phyloP scores from a whole-genome alignment of 257 asterid genomes.

The Fraxinus americana region DNA sequence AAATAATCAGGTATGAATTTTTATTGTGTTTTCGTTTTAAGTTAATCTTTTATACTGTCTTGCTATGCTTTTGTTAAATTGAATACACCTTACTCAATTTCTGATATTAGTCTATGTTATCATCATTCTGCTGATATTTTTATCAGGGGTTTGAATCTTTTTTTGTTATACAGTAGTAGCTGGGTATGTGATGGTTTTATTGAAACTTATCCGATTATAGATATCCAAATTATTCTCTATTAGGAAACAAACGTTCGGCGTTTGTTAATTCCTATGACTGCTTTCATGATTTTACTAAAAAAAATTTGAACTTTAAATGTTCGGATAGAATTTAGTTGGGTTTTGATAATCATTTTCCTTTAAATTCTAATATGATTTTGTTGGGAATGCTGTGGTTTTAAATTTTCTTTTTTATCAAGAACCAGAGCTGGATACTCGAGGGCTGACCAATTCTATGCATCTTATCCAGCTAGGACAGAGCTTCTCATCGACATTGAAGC shows the following conservation, averaged over 20 bases:
- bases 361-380: not conserved
- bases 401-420: slow-evolving; percentile 26
- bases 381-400: not conserved
- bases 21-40: no score
- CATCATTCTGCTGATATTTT: not conserved
- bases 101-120: not conserved
- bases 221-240: not conserved
- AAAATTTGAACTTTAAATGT: not conserved
- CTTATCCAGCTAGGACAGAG: slow-evolving; percentile 96
- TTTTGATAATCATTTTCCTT: not conserved
- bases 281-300: not conserved
- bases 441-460: slow-evolving; percentile 93
- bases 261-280: not conserved
- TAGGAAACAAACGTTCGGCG: not conserved
- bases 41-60: no score
- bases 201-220: slow-evolving; percentile 7
- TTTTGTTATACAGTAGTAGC: not conserved
- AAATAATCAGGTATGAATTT: no score
- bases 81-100: not conserved
- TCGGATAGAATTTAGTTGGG: slow-evolving; percentile 11
- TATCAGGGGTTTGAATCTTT: not conserved
- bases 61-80: no score
- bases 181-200: not conserved
- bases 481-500: slow-evolving; percentile 77
- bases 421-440: slow-evolving; percentile 93